These are phyloP conservation scores for Aspergillus sp. DNA, from an alignment of 2,329 filamentous ascomycete species.

Conservation along the genomic window DNA sequence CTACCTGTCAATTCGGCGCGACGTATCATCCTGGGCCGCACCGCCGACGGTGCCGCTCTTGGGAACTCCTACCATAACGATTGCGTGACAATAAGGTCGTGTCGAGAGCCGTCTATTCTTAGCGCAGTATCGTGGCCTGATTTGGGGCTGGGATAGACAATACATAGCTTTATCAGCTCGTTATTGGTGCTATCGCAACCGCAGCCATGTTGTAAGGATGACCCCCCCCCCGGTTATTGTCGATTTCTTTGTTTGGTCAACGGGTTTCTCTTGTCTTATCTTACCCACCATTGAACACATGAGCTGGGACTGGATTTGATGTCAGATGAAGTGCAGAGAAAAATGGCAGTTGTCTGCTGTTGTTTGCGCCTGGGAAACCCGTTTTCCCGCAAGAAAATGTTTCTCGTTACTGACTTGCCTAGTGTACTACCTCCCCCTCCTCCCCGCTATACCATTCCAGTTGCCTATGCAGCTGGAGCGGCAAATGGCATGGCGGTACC, in stretches of 20 bases:
- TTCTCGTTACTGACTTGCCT: constrained; percentile 12
- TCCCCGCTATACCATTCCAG: constrained; percentile 72
- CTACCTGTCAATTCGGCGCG: not conserved
- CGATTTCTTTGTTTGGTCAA: not conserved
- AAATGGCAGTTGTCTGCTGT: too few species aligned
- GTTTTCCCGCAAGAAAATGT: too few species aligned
- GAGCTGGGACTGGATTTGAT: too few species aligned
- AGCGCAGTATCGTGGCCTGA: too few species aligned
- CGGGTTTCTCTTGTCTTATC: constrained; percentile 3
- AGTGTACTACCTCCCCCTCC: constrained; percentile 82
- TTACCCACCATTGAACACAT: not conserved
- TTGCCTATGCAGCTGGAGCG: constrained; percentile 67
- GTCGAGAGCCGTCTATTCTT: too few species aligned
- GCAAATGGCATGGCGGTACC: constrained; percentile 64
- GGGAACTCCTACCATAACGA: constrained; percentile 2
- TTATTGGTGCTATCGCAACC: constrained; percentile 1
- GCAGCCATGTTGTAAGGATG: constrained; percentile 20
- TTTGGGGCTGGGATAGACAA: too few species aligned
- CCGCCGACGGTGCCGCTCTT: constrained; percentile 9
- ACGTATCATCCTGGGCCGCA: constrained; percentile 6
- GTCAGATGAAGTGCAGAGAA: too few species aligned
- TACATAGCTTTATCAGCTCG: not conserved
- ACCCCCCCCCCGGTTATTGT: not conserved
- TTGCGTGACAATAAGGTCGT: constrained; percentile 3
- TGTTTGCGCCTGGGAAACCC: too few species aligned